Evolutionary conservation across 257 asterid species (phyloP), one percentile per base, ranked within the genome.

Genomic region (Solanum paucissectum): DNA sequence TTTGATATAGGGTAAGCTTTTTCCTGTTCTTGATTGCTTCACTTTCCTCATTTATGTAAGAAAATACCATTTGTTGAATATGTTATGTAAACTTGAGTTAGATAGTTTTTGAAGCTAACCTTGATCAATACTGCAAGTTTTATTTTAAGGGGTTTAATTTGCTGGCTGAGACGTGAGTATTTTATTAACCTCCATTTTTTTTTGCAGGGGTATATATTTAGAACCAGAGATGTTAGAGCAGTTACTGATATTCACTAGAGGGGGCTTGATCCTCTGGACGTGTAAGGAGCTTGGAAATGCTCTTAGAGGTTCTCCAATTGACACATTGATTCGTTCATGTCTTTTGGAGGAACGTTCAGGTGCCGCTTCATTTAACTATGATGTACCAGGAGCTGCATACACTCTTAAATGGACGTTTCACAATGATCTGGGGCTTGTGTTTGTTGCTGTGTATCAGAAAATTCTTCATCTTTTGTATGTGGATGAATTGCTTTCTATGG

Each of bases 281-380:
- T 97, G 95, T 92, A 95, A 93, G 62, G 99, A 94, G 94, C 92
- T 97, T 44, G 98, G 99, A 89, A 96, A 94, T 91, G 99, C 99
- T 89, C 98, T 97, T 27, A 93, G 94, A 88, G 99, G 99, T 49
- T 96, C 98, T 4, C 99, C 99, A 2, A 97, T 97, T 83, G 98
- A 96, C 89, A 91, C 98, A 82, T 86, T 97, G 90, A 96, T 97
- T 69, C 91, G 99, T 93, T 95, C 99, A 58, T 97, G 99, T 94
- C 98, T 97, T 83, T 91, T 97, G 94, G 99, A 97, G 93, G 99
- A 97, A 89, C 92, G 99, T 83, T 96, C 98, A 1, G 99, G 99
- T 85, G 94, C 95, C 23, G 93, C 98, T 25, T 96, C 98, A 5
- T 97, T 91, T 82, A 96, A 93, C 88, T 96, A 97, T 76, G 98